Evolutionary conservation across 768 basidiomycete species (phyloP).

Genomic region (Lentinula lateritia): DNA sequence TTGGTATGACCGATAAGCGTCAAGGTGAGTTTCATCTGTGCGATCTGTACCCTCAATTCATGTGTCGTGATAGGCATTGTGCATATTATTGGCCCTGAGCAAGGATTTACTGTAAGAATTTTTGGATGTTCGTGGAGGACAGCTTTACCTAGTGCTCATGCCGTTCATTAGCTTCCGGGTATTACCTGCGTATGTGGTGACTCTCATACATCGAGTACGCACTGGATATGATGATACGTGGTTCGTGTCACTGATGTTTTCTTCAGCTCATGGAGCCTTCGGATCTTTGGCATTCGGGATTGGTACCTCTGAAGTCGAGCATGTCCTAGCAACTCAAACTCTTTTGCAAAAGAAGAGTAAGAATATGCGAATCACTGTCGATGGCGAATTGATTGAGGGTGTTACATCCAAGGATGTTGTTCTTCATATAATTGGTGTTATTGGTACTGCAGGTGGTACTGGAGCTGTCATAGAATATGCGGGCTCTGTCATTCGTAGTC

Average conservation of each 20-base stretch:
- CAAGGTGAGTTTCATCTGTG: conserved; percentile 52
- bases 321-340: conserved; percentile 90
- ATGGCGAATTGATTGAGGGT: conserved; percentile 75
- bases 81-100: conserved; percentile 89
- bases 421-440: conserved; percentile 83
- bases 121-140: background rate
- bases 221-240: background rate
- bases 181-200: conserved; percentile 88
- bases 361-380: conserved; percentile 89
- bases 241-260: conserved; percentile 3
- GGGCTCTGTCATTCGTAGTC: conserved; percentile 79
- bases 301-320: conserved; percentile 91
- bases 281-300: conserved; percentile 92
- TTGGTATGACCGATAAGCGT: conserved; percentile 83
- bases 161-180: conserved; percentile 50
- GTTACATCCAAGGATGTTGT: conserved; percentile 90
- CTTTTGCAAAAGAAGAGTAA: conserved; percentile 82
- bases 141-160: background rate
- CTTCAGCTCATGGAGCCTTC: conserved; percentile 82
- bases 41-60: background rate
- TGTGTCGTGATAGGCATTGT: conserved; percentile 55
- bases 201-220: conserved; percentile 86
- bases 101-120: conserved; percentile 74
- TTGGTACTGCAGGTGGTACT: conserved; percentile 91
- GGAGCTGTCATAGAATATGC: conserved; percentile 91